Evolutionary conservation across 257 asterid species (phyloP).

Genomic region (Apocynum venetum): DNA sequence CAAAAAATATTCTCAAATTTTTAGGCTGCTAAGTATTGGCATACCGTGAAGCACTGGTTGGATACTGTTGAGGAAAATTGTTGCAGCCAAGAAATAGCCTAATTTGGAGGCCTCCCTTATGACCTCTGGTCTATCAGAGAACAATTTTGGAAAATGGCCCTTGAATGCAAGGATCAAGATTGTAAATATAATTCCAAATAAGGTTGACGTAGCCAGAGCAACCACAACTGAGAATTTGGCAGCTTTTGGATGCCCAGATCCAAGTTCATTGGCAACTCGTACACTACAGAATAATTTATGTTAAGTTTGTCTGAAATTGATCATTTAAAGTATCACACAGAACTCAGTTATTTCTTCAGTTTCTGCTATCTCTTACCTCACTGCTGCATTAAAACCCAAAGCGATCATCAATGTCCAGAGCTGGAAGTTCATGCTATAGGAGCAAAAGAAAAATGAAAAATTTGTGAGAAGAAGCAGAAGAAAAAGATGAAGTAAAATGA

Average conservation of each 20-base stretch:
- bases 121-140: conserved; percentile 50
- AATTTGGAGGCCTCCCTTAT: conserved; percentile 53
- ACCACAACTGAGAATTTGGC: conserved; percentile 62
- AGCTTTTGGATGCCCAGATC: conserved; percentile 67
- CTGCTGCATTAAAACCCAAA: conserved; percentile 83
- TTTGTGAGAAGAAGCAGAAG: neutral
- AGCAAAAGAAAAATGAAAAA: neutral
- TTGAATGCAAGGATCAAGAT: conserved; percentile 5
- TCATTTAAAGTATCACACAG: neutral
- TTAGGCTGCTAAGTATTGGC: neutral
- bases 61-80: conserved; percentile 70
- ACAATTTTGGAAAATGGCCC: conserved; percentile 40
- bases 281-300: conserved; percentile 40
- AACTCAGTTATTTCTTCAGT: too few relatives aligned
- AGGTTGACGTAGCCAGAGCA: conserved; percentile 46
- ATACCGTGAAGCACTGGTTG: conserved; percentile 75
- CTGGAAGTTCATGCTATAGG: conserved; percentile 62
- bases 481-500: neutral
- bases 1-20: too few relatives aligned
- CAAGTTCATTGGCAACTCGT: conserved; percentile 78
- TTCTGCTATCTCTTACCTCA: conserved; percentile 39
- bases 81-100: conserved; percentile 62
- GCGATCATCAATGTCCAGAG: conserved; percentile 72
- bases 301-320: neutral
- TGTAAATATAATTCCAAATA: conserved; percentile 54